Base-by-base conservation (phyloP, 1,284 basidiomycete species). In the Somion occarium region DNA sequence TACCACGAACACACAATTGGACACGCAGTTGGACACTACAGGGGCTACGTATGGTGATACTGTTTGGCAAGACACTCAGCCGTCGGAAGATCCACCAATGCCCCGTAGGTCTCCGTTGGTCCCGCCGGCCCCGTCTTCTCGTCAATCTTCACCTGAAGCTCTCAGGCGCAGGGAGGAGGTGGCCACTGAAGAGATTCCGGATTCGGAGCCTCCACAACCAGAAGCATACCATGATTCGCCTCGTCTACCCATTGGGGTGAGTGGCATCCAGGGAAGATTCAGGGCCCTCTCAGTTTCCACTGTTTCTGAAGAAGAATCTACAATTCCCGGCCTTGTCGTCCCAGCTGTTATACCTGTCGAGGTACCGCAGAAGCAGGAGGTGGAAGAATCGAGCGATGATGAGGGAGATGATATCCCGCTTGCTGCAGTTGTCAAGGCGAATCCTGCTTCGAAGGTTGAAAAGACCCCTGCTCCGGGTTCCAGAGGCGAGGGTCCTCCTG, bases 321-420 rank as follows among this genome's bases (percentile, higher is more conserved):
- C 23, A 5, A 19, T 46, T 15, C 39, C 42, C 46, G 18, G 44
- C 41, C 15, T 41, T 43, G 37, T 55, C 37, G 49, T 57, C 11
- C 56, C 56, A 5, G 53, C 54, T 34, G 51, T 49, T 23, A 43
- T 23, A 22, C 42, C 42, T 9, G 13, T 22, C 15, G 15, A 4
- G 19, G 5, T 24, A 5, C 19, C 50, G 19, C 27, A 19, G 26
- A 48, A 51, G 25, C n/a, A 27, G 34, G 7, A 43, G 46, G 25
- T 9, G n/a, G 26, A 44, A n/a, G 24, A 46, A 20, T 44, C 48
- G n/a, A 44, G 49, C 22, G 24, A 45, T 38, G 58, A 59, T 26
- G 44, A 45, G 15, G 61, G 63, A 41, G 60, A 61, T 24, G 60
- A 59, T 15, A 58, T 62, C 46, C n/a, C 56, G 66, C 37, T 55